Evolutionary conservation across 805 yeast species (phyloP), one percentile per base, ranked within the genome.

Genomic region (Priceomyces fermenticarens): DNA sequence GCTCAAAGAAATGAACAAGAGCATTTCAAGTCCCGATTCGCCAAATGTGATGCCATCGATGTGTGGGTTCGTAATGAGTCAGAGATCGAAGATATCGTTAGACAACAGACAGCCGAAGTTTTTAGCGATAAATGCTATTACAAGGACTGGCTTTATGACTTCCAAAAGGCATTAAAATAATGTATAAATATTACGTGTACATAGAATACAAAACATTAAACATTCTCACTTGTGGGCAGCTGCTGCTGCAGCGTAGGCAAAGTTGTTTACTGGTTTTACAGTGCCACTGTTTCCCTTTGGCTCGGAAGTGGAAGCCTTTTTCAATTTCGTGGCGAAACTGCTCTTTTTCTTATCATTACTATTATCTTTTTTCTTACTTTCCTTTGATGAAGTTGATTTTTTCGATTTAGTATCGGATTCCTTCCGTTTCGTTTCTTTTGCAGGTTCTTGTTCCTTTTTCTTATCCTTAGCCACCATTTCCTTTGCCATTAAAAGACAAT

Each of bases 401-500:
- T 35, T 35, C 12, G 38, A 7, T 27, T 35, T 35, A 17, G 30
- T 3, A 12, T 29, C 15, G 30, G 38, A 11, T 25, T 33, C 16
- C 36, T 15, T 6, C 45, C 14, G 14, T 39, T 31, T 26, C 32
- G n/a, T 8, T n/a, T 44, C 55, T 30, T 40, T 43, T 30, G 42
- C 48, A 23, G 32, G 31, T 16, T 42, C 39, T 34, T 42, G 46
- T 26, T 35, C 40, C 15, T 10, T 25, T 29, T 27, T 36, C 10
- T 12, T 14, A n/a, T 38, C 44, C 54, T 32, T 51, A 15, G 58
- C 43, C 30, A 62, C 62, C 52, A 81, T 52, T 36, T 81, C 80
- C 49, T 83, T 81, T 2, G 88, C 86, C 47, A 76, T 75, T 47
- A 85, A 63, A 43, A 85, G 68, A 38, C 88, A 76, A 36, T 82